Evolutionary conservation across 108 stramenopile species (phyloP).

Genomic region (Nitzschia sp.): DNA sequence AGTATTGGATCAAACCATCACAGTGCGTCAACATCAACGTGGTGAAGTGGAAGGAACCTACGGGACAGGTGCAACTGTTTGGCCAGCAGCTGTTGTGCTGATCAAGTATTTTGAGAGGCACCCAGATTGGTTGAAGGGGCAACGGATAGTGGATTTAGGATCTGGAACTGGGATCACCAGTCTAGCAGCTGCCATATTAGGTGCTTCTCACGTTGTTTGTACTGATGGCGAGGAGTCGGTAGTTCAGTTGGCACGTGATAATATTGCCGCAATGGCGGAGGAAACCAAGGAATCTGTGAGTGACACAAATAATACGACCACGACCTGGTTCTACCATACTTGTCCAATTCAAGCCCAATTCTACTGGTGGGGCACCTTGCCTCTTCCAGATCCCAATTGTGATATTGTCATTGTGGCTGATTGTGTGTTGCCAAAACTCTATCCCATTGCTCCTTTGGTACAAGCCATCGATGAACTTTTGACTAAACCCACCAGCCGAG

Average conservation of each 20-base stretch:
- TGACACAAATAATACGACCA: background rate
- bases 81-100: slow-evolving; percentile 86
- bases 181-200: slow-evolving; percentile 73
- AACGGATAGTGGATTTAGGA: slow-evolving; percentile 73
- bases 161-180: slow-evolving; percentile 79
- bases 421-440: slow-evolving; percentile 89
- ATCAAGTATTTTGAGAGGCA: slow-evolving; percentile 74
- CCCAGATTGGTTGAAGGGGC: slow-evolving; percentile 35
- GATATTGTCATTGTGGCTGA: slow-evolving; percentile 80
- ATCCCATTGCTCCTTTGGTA: slow-evolving; percentile 87
- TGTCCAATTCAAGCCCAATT: slow-evolving; percentile 42
- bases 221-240: slow-evolving; percentile 79
- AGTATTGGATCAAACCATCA: slow-evolving; percentile 32
- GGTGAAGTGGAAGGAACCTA: slow-evolving; percentile 83
- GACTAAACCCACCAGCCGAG: slow-evolving; percentile 11
- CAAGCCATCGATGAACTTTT: slow-evolving; percentile 69
- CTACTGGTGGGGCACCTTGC: slow-evolving; percentile 71
- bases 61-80: slow-evolving; percentile 91
- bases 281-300: slow-evolving; percentile 3
- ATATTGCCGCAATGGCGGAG: slow-evolving; percentile 40
- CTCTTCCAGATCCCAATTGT: slow-evolving; percentile 31
- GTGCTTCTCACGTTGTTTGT: slow-evolving; percentile 63
- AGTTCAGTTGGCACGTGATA: slow-evolving; percentile 64
- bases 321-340: slow-evolving; percentile 1
- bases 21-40: slow-evolving; percentile 68